phyloP scores from a whole-genome alignment of 225 moss, liverwort and hornwort genomes.

The Takakia lepidozioides region DNA sequence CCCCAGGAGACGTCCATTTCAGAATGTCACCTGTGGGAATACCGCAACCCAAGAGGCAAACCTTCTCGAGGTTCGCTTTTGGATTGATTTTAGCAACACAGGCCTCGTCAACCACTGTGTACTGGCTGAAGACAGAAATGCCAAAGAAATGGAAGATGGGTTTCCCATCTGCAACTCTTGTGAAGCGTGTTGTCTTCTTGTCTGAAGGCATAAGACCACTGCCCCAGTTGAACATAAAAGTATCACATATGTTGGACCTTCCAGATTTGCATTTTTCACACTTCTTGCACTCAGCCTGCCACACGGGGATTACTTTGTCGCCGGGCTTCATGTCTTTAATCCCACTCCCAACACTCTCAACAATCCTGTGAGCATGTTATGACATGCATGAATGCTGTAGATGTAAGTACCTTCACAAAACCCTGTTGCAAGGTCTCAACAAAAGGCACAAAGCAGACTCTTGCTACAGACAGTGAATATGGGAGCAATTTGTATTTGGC shows the following conservation, averaged over 20 bases:
- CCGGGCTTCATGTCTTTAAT: constrained; percentile 38
- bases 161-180: constrained; percentile 24
- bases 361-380: constrained; percentile 17
- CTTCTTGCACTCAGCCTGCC: constrained; percentile 41
- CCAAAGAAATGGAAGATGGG: constrained; percentile 30
- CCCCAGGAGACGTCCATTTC: too few relatives aligned
- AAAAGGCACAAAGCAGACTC: not conserved
- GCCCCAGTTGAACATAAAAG: constrained; percentile 15
- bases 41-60: constrained; percentile 61
- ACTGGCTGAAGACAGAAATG: constrained; percentile 57
- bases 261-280: constrained; percentile 34
- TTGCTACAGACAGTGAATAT: not conserved
- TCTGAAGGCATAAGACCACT: constrained; percentile 19
- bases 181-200: constrained; percentile 16
- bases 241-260: constrained; percentile 41
- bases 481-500: not conserved
- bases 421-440: not conserved
- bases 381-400: not conserved
- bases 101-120: constrained; percentile 50
- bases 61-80: constrained; percentile 34
- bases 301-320: constrained; percentile 57
- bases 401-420: not conserved
- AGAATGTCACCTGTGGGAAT: constrained; percentile 64
- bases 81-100: constrained; percentile 32
- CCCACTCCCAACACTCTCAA: constrained; percentile 63